Percentiles rank a stretch among this genome's conserved stretches.
These are phyloP conservation scores for Globisporangium abappressorium DNA, from an alignment of 352 stramenopile genomes.

Conservation along the genomic window DNA sequence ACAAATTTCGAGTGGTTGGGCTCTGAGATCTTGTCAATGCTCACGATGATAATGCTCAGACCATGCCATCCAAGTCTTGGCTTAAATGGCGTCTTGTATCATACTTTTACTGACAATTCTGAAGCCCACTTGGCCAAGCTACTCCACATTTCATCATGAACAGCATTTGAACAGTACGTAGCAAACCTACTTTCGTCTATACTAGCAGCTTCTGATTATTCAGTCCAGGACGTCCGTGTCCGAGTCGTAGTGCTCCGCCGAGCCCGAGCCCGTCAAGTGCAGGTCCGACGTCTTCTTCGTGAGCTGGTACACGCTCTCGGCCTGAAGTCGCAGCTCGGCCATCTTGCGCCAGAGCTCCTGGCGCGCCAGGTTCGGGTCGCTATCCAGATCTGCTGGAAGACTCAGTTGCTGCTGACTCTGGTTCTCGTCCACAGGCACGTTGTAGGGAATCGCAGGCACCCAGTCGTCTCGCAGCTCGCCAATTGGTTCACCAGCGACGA, in stretches of 20 bases:
- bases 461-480: not conserved
- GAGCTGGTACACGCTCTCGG: slow-evolving; percentile 54
- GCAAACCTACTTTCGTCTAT: not conserved
- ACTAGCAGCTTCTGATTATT: not conserved
- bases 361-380: slow-evolving; percentile 5
- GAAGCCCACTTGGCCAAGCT: too few relatives aligned
- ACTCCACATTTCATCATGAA: too few relatives aligned
- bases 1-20: too few relatives aligned
- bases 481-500: not conserved
- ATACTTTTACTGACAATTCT: too few relatives aligned
- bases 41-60: too few relatives aligned
- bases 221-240: slow-evolving; percentile 8
- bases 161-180: too few relatives aligned
- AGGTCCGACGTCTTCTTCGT: slow-evolving; percentile 35
- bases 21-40: too few relatives aligned
- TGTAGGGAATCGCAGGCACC: slow-evolving; percentile 11
- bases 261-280: slow-evolving; percentile 6
- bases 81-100: too few relatives aligned
- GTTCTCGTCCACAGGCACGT: not conserved
- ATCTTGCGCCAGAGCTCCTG: slow-evolving; percentile 49
- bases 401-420: slow-evolving; percentile 1
- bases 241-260: slow-evolving; percentile 9
- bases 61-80: too few relatives aligned
- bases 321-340: slow-evolving; percentile 46
- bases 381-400: not conserved